A percentile compares a stretch with the other conserved stretches of the same genome.
Conservation (phyloP, 2,329 filamentous ascomycete species). For the Fusarium decemcellulare region DNA sequence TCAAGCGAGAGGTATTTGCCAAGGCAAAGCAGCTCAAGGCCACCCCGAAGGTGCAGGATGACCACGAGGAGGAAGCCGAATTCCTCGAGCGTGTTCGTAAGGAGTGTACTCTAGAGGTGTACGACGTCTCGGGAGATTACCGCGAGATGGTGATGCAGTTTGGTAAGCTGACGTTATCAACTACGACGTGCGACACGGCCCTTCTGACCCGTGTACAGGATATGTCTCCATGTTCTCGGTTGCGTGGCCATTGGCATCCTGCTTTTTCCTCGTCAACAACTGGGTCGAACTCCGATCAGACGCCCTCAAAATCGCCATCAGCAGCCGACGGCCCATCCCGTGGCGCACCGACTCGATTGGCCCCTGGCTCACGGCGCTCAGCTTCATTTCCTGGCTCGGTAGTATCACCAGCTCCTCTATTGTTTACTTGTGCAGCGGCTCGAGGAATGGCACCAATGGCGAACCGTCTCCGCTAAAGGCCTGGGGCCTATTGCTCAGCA, state of each 20-base stretch:
- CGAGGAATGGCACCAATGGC: slow-evolving; percentile 75
- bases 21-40: slow-evolving; percentile 84
- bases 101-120: slow-evolving; percentile 85
- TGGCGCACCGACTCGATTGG: slow-evolving; percentile 95
- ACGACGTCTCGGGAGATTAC: slow-evolving; percentile 92
- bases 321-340: slow-evolving; percentile 90
- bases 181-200: neutral
- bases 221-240: slow-evolving; percentile 94
- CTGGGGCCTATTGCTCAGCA: slow-evolving; percentile 85
- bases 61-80: slow-evolving; percentile 81
- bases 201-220: slow-evolving; percentile 59
- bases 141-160: slow-evolving; percentile 94
- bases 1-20: slow-evolving; percentile 83
- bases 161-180: slow-evolving; percentile 57
- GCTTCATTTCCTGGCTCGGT: slow-evolving; percentile 94
- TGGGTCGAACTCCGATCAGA: slow-evolving; percentile 96
- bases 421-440: slow-evolving; percentile 88
- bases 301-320: slow-evolving; percentile 92
- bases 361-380: slow-evolving; percentile 88
- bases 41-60: slow-evolving; percentile 67
- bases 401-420: slow-evolving; percentile 89
- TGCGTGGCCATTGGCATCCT: slow-evolving; percentile 92
- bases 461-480: slow-evolving; percentile 79
- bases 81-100: slow-evolving; percentile 87
- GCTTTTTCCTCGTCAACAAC: slow-evolving; percentile 94